phyloP scores from a whole-genome alignment of 306 rosid genomes.

The Potentilla sterilis region DNA sequence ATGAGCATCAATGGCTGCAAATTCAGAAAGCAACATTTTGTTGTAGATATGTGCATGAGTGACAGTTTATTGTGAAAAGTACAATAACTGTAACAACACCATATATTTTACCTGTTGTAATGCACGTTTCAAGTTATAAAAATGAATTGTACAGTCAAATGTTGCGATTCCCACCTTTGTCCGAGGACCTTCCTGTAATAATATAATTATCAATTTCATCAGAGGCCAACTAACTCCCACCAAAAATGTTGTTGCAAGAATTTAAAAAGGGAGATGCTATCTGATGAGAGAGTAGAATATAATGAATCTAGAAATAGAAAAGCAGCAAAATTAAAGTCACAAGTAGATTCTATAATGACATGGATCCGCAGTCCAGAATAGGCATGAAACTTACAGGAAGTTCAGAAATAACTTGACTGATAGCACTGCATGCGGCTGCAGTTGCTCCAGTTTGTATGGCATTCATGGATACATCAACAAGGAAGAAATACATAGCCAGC shows the following conservation, averaged over 20 bases:
- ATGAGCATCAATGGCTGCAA: conserved; percentile 94
- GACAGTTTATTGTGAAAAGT: neutral
- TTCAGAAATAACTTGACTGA: conserved; percentile 82
- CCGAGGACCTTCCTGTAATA: conserved; percentile 83
- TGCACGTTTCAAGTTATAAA: conserved; percentile 91
- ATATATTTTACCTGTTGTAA: conserved; percentile 70
- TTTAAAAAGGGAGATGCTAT: neutral
- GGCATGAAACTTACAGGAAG: conserved; percentile 74
- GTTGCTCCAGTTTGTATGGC: conserved; percentile 97
- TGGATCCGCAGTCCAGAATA: neutral
- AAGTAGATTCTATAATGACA: neutral
- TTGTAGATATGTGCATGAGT: neutral
- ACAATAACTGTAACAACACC: conserved; percentile 9
- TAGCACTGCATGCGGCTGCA: conserved; percentile 98
- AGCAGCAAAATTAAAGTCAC: neutral
- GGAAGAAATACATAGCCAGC: conserved; percentile 92
- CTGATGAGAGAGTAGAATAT: neutral
- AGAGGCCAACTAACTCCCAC: neutral
- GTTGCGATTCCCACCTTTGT: conserved; percentile 91
- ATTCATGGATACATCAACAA: conserved; percentile 91
- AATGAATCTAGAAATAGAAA: neutral
- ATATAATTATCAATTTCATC: conserved; percentile 1
- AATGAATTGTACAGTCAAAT: conserved; percentile 92
- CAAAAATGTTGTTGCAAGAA: neutral
- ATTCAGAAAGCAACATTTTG: neutral